Base-by-base conservation (phyloP, 179 eudicot species). In the Beta macrorhiza region DNA sequence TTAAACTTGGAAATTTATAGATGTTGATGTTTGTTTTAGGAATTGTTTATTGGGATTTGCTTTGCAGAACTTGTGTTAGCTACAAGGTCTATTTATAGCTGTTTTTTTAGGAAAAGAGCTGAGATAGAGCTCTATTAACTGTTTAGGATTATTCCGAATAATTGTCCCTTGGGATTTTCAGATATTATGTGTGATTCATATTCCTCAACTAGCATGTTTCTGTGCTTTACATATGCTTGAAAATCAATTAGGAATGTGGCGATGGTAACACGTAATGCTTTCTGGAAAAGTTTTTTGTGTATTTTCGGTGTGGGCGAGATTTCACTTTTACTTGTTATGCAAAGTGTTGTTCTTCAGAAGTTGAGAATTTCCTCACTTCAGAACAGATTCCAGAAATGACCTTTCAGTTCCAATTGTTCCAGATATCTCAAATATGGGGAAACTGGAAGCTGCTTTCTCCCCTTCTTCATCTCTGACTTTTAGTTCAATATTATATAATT, bases 361-460 rank as follows among this genome's bases (percentile, higher is more conserved):
- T 65, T 82, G 82, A 74, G 72, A 19, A 70, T 71, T 37, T 73
- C 51, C 32, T 72, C 71, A 67, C 70, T 71, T 15, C 72, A 77
- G 72, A 76, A 75, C 53, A 32, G 61, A 82, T 79, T 81, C 82
- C 29, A 58, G 37, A 63, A 71, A 7, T 80, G 61, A 65, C 65
- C 57, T 74, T 84, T 78, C 78, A 42, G 64, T 51, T 75, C 75
- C 19, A 77, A 74, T 72, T 80, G 79, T 74, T 80, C 72, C 67
- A 67, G 84, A 84, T 84, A 74, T 78, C 25, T 78, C 51, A 68
- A 32, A 69, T 67, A 37, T 77, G 82, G 65, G 82, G 87, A 81
- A 81, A 81, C 53, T 61, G 51, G 84, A 78, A 67, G 59, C 52
- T 74, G 61, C 70, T 78, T 55, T 47, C 16, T 32, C 57, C 29